phyloP scores from a whole-genome alignment of 1,284 basidiomycete species.

The Salmacisia buchloeana region DNA sequence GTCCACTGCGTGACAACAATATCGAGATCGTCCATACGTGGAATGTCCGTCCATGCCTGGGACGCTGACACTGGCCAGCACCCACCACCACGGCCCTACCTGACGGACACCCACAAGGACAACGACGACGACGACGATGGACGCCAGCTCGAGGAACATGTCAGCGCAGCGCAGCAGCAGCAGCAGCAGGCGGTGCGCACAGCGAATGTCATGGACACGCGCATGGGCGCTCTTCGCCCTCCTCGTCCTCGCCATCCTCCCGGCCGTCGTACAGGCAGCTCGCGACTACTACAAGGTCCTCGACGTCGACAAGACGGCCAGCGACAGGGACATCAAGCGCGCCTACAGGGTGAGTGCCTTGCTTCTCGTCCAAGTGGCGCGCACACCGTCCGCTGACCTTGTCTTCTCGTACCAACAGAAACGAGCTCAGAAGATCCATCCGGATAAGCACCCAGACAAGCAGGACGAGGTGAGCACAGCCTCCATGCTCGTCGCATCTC shows the following conservation, averaged over 20 bases:
- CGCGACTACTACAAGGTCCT: slow-evolving; percentile 47
- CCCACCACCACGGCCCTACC: no score
- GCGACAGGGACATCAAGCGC: slow-evolving; percentile 46
- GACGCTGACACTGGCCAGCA: no score
- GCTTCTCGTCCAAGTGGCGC: neutral
- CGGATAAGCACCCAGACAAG: slow-evolving; percentile 49
- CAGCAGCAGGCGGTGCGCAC: neutral
- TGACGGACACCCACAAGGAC: no score
- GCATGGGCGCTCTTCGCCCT: slow-evolving; percentile 1
- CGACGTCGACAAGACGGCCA: slow-evolving; percentile 35
- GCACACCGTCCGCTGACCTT: neutral
- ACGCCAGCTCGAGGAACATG: no score
- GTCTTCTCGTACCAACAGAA: slow-evolving; percentile 15
- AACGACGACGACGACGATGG: no score
- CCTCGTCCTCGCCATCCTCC: slow-evolving; percentile 12
- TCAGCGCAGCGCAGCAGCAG: no score
- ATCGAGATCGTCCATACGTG: no score
- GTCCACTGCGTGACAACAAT: no score
- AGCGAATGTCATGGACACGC: neutral
- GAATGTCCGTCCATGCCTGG: no score
- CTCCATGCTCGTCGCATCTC: neutral
- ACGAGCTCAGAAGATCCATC: slow-evolving; percentile 45
- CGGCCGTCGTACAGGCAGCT: slow-evolving; percentile 26
- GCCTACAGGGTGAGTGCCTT: slow-evolving; percentile 31
- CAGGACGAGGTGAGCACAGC: slow-evolving; percentile 23